Evolutionary conservation across 495 filamentous ascomycete genomes (phyloP).

Genomic region (Articulospora tetracladia): DNA sequence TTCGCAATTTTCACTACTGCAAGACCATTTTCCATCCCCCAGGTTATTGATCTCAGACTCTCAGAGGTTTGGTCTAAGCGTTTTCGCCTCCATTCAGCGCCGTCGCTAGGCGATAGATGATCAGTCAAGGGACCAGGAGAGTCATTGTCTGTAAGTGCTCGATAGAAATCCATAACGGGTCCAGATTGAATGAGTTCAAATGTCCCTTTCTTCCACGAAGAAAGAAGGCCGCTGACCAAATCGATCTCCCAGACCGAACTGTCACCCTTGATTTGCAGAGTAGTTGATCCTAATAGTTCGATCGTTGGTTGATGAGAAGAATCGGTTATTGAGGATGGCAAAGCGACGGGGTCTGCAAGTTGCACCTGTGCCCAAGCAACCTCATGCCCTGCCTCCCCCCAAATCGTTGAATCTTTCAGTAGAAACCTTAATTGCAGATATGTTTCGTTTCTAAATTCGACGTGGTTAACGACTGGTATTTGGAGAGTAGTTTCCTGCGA

Average conservation of each 20-base stretch:
- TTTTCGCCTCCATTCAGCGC: constrained; percentile 36
- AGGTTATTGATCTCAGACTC: constrained; percentile 35
- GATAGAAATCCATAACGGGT: constrained; percentile 42
- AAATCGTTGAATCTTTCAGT: constrained; percentile 32
- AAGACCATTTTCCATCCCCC: constrained; percentile 27
- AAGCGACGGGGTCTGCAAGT: constrained; percentile 26
- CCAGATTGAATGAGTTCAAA: constrained; percentile 37
- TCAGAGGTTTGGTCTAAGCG: constrained; percentile 39
- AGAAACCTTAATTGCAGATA: constrained; percentile 45
- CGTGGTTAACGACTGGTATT: not conserved
- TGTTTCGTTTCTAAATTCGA: constrained; percentile 17
- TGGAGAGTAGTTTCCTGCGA: not conserved
- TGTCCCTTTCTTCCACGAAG: constrained; percentile 26
- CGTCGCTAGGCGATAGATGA: constrained; percentile 23
- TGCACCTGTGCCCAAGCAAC: constrained; percentile 50
- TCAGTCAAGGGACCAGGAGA: constrained; percentile 27
- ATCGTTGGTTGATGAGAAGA: constrained; percentile 4
- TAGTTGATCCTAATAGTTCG: constrained; percentile 20
- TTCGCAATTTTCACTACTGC: constrained; percentile 36
- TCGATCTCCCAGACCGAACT: constrained; percentile 36
- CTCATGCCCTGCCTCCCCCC: constrained; percentile 42
- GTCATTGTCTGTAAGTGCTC: constrained; percentile 64
- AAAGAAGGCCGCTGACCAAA: constrained; percentile 33
- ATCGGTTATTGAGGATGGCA: constrained; percentile 6
- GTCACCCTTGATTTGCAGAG: constrained; percentile 21